These are phyloP conservation scores for Hypericum perforatum DNA, from an alignment of 345 rosid genomes.

Conservation along the genomic window DNA sequence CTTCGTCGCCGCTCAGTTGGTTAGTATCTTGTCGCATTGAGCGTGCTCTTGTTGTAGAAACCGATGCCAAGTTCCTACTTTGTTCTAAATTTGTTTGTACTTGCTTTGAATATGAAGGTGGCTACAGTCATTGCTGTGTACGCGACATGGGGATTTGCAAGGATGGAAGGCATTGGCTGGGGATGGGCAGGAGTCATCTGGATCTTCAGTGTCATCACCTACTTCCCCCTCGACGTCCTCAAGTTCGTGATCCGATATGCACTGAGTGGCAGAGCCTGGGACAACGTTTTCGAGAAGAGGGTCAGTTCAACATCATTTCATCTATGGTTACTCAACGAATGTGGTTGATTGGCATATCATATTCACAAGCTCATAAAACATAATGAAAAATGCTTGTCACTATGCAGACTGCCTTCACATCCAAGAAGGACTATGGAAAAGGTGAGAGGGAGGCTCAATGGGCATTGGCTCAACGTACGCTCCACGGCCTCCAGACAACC, in stretches of 20 bases:
- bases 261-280: constrained; percentile 58
- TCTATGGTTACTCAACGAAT: background rate
- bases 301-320: constrained; percentile 11
- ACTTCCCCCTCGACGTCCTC: constrained; percentile 62
- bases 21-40: constrained; percentile 13
- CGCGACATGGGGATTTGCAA: constrained; percentile 57
- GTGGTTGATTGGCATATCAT: background rate
- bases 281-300: constrained; percentile 40
- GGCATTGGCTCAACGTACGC: constrained; percentile 61
- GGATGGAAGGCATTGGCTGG: constrained; percentile 68
- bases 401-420: constrained; percentile 57
- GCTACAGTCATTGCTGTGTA: constrained; percentile 60
- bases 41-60: background rate
- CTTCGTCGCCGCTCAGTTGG: constrained; percentile 61
- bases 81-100: background rate
- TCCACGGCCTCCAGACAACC: constrained; percentile 40
- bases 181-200: constrained; percentile 77
- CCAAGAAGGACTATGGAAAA: constrained; percentile 64
- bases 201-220: constrained; percentile 47
- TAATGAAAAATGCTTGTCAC: background rate
- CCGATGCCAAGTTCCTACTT: background rate
- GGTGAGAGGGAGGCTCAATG: constrained; percentile 77
- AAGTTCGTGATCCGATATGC: constrained; percentile 61
- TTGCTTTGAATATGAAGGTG: constrained; percentile 24
- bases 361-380: too few relatives aligned